Base-by-base conservation (phyloP, 441 rosid species). In the Erodium chrysanthum region DNA sequence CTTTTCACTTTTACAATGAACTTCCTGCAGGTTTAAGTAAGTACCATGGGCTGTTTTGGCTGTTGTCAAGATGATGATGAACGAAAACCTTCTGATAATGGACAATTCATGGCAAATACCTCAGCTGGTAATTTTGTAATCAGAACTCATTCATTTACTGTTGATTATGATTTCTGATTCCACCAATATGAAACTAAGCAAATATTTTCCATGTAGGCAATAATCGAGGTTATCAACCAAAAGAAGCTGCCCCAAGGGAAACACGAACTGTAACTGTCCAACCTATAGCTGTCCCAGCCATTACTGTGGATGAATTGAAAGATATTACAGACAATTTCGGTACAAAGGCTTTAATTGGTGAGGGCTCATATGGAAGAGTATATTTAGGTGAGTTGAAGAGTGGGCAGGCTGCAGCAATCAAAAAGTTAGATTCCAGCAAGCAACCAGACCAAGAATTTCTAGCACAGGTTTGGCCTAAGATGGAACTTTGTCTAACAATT, bases 341-440 rank as follows among this genome's bases (percentile, higher is more conserved):
- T n/a, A n/a, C n/a, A n/a, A n/a, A n/a, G n/a, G n/a, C n/a, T n/a
- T n/a, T 87, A 65, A 77, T 83, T 27, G 83, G 88, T 8, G 88
- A 85, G 81, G 87, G 92, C 12, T 84, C 88, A 0, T 80, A 80
- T 64, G 92, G 88, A 73, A 78, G 84, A 77, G 86, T 87, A 20
- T 82, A 81, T 69, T 70, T 77, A 20, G 90, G 85, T 77, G 74
- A 84, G 69, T 79, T 87, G 15, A 80, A 71, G 42, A 82, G 64
- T 60, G 92, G 86, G 35, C 79, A 71, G 68, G 78, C 84, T 1
- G 81, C 77, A 44, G 88, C 90, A 9, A 80, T 87, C 25, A 87
- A 87, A 81, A 87, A 84, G 70, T 71, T 82, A 69, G 90, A 85
- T 77, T 82, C 85, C 35, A 84, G 84, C 71, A 84, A 79, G 81